phyloP scores from a whole-genome alignment of 2,329 filamentous ascomycete species.

The Metarhizium guizhouense region DNA sequence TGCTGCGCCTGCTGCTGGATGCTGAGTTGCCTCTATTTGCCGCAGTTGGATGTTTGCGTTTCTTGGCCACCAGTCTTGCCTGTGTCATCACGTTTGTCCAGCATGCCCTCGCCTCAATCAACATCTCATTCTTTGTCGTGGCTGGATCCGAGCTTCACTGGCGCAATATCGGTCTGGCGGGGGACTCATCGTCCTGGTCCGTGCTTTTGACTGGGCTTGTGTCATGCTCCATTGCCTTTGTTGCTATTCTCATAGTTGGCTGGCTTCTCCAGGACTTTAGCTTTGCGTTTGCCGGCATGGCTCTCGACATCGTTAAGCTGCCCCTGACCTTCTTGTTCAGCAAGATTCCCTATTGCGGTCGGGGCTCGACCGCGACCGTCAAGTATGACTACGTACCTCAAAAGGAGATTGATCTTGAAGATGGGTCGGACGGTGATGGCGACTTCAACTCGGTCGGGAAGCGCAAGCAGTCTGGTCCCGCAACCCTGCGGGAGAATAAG shows the following conservation, averaged over 20 bases:
- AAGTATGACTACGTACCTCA: constrained; percentile 10
- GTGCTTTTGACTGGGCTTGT: constrained; percentile 18
- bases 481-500: neutral
- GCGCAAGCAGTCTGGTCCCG: neutral
- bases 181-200: constrained; percentile 14
- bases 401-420: constrained; percentile 9
- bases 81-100: constrained; percentile 15
- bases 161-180: constrained; percentile 17
- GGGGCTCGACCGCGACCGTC: neutral
- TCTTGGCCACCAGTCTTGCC: constrained; percentile 7
- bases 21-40: constrained; percentile 7
- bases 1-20: constrained; percentile 23
- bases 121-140: constrained; percentile 23
- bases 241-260: constrained; percentile 8
- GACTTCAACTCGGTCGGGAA: constrained; percentile 3
- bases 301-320: constrained; percentile 12
- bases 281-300: constrained; percentile 11
- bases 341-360: constrained; percentile 6
- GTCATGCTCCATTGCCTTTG: constrained; percentile 9
- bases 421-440: constrained; percentile 8
- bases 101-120: constrained; percentile 13
- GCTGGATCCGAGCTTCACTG: constrained; percentile 20
- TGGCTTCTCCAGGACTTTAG: constrained; percentile 14
- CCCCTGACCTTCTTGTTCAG: constrained; percentile 9
- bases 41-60: constrained; percentile 13